A percentile compares a stretch with the other conserved stretches of the same genome.
phyloP scores from a whole-genome alignment of 345 rosid genomes.

The Mangifera indica region DNA sequence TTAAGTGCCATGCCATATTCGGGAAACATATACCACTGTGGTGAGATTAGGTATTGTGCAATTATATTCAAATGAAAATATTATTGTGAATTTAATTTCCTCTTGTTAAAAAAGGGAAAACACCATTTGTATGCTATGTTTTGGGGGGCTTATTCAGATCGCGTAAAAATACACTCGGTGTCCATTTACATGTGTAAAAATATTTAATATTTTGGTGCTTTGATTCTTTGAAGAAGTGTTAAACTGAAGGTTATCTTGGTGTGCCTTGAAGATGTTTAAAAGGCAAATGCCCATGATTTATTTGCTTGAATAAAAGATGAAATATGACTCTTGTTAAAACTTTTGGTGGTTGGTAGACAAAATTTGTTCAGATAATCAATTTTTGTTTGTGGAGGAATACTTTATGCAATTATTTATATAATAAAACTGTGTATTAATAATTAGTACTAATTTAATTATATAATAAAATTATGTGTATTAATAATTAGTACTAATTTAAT shows the following conservation, averaged over 20 bases:
- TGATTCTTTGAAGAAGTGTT: constrained; percentile 6
- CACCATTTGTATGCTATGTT: constrained; percentile 19
- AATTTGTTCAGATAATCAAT: background rate
- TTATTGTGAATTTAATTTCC: constrained; percentile 20
- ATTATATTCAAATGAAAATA: constrained; percentile 19
- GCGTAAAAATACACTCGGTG: constrained; percentile 21
- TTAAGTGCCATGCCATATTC: constrained; percentile 12
- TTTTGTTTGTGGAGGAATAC: too few relatives aligned
- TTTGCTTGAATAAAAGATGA: background rate
- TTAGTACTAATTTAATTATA: too few relatives aligned
- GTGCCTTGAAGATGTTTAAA: constrained; percentile 3
- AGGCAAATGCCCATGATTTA: background rate
- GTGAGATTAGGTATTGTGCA: constrained; percentile 24
- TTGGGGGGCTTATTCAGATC: background rate
- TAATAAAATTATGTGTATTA: too few relatives aligned
- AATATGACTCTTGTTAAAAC: background rate
- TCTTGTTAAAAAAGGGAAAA: constrained; percentile 17
- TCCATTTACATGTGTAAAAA: constrained; percentile 12
- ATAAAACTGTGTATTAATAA: too few relatives aligned
- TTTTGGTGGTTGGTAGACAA: background rate
- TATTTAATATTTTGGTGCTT: background rate
- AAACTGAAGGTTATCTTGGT: background rate
- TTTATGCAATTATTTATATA: too few relatives aligned
- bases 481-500: too few relatives aligned
- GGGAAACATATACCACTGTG: constrained; percentile 16